Evolutionary conservation across 768 basidiomycete genomes (phyloP), one percentile per base, ranked within the genome.

Genomic region (Xerocomus potaroensis): DNA sequence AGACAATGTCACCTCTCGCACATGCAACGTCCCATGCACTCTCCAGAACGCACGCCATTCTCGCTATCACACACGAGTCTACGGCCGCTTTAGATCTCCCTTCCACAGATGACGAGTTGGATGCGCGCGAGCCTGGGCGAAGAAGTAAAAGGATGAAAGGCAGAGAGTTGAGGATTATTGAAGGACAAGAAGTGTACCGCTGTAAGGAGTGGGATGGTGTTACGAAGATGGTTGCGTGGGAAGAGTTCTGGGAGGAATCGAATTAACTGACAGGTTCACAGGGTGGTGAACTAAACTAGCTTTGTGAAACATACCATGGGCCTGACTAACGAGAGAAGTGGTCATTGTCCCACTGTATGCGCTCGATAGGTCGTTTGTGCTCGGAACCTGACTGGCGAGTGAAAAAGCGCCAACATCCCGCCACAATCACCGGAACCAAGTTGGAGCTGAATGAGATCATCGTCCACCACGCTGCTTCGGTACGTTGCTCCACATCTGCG

Each of bases 91-190:
- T 53, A 8, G 47, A 51, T 30, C 72, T 89, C 2, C 82, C 86
- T 0, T 73, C 76, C 44, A 83, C 87, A 12, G 91, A 94, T 58
- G 86, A 88, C 44, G 92, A 95, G 63, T 66, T 79, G 30, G 92
- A 96, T 57, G 58, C 52, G 4, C 67, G 58, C 9, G 58, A 89
- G 40, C 83, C 84, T 3, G 72, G 83, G 55, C 73, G 92, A 49
- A 78, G 73, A 55, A 75, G 78, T 2, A 74, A 74, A 50, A 74
- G 93, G 43, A 91, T 95, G 87, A 77, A 84, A 31, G 84, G 83
- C 21, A 73, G 94, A 46, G 95, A 99, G 65, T 69, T 99, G 47
- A 78, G 86, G 45, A 72, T 98, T 19, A 71, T 99, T 1, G 87
- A 89, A 56, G 83, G 83, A 9, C 83, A 87, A 57, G 77, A 80